Evolutionary conservation across 352 stramenopile species (phyloP), one percentile per base, ranked within the genome.

Genomic region (Pythium chondricola): DNA sequence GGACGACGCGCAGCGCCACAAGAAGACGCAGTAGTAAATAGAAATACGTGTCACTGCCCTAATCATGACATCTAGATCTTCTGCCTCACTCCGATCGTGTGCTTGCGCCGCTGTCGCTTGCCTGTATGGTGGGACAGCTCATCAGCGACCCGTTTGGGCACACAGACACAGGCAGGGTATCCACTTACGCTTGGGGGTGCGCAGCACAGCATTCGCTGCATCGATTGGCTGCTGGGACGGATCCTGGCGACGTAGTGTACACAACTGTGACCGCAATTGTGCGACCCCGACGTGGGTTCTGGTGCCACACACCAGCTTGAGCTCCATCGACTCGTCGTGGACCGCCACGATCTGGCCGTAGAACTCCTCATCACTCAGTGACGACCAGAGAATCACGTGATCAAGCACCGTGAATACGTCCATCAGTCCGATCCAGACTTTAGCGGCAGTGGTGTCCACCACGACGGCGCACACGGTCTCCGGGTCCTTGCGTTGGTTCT

Each of bases 281-380:
- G 51, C 42, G 25, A 84, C 20, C 5, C 47, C 49, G 26, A 81
- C 63, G 7, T 44, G 40, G 6, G 63, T 51, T 13, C 54, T 50
- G 2, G 71, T 67, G 24, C 74, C 78, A 52, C 78, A 86, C 17
- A 83, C 45, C 16, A 89, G 60, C 52, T 69, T 35, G 20, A 89
- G 24, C 6, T 63, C 61, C 8, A 89, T 44, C 14, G 69, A 52
- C 1, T 68, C 54, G 8, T 32, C 45, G 17, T 61, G 40, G 43
- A 87, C 48, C 2, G 18, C 57, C 9, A 61, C 44, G 31, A 89
- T 58, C 38, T 77, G 76, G 7, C 78, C 78, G 43, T 82, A 52
- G 20, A 89, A 80, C 38, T 84, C 73, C 44, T 86, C 69, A 18
- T 83, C 74, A 3, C 66, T 72, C 25, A 86, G 45, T 13, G 30